A percentile compares a stretch with the other conserved stretches of the same genome.
Evolutionary conservation across 1,139 yeast genomes (phyloP).

Genomic region (Lodderomyces theae): DNA sequence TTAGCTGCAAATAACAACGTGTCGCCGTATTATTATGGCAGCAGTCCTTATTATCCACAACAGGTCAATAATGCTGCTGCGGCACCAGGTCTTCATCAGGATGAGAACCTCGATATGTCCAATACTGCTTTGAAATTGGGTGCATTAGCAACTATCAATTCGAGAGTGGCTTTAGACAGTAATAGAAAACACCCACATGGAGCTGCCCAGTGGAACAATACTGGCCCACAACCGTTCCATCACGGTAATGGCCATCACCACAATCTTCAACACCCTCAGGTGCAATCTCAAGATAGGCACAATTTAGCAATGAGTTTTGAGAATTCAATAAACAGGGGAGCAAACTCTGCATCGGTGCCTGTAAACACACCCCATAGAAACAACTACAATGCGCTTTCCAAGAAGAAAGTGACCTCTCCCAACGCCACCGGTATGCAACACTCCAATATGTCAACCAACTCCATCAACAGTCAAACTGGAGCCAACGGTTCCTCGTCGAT

Average conservation of each 20-base stretch:
- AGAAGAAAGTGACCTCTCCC: conserved; percentile 3
- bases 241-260: conserved; percentile 13
- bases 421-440: conserved; percentile 11
- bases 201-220: conserved; percentile 12
- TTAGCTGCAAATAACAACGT: conserved; percentile 36
- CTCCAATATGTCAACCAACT: conserved; percentile 7
- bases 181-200: conserved; percentile 36
- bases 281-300: conserved; percentile 1
- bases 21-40: conserved; percentile 9
- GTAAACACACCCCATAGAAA: conserved; percentile 10
- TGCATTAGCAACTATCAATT: conserved; percentile 62
- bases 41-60: conserved; percentile 7
- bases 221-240: conserved; percentile 10
- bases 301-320: conserved; percentile 21
- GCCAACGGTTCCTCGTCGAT: conserved; percentile 32
- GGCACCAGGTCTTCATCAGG: conserved; percentile 13
- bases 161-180: conserved; percentile 58
- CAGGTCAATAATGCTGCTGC: neutral
- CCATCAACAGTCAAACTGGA: conserved; percentile 11
- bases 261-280: conserved; percentile 8
- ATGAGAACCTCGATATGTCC: conserved; percentile 35
- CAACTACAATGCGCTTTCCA: conserved; percentile 9
- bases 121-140: conserved; percentile 52
- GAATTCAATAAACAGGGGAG: conserved; percentile 36
- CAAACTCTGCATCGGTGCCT: conserved; percentile 42